Evolutionary conservation across 495 filamentous ascomycete species (phyloP).

Genomic region (Hypoxylon crocopeplum): DNA sequence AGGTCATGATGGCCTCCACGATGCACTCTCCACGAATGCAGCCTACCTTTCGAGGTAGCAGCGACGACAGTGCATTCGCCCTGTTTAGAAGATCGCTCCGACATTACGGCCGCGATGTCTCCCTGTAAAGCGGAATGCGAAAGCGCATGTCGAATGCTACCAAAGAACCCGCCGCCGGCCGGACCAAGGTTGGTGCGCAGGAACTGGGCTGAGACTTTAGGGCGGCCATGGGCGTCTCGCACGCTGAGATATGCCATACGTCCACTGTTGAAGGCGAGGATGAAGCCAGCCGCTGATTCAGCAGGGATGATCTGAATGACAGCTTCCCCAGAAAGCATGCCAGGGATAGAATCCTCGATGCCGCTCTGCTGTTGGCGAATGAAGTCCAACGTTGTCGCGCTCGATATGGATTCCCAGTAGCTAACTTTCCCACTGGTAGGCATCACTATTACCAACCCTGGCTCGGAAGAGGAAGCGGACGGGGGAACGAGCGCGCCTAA

Average conservation of each 20-base stretch:
- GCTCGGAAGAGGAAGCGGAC: slow-evolving; percentile 73
- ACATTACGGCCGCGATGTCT: slow-evolving; percentile 77
- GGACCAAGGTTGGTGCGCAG: slow-evolving; percentile 65
- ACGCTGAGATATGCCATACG: slow-evolving; percentile 84
- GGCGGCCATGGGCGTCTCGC: slow-evolving; percentile 83
- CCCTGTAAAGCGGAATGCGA: slow-evolving; percentile 69
- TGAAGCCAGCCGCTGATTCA: slow-evolving; percentile 81
- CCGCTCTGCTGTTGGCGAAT: slow-evolving; percentile 78
- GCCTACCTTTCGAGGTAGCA: slow-evolving; percentile 71
- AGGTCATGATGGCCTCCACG: slow-evolving; percentile 74
- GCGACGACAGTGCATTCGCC: slow-evolving; percentile 87
- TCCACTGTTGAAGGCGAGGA: slow-evolving; percentile 82
- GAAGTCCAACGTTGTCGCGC: slow-evolving; percentile 75
- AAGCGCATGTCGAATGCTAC: slow-evolving; percentile 75
- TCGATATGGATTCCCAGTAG: slow-evolving; percentile 94
- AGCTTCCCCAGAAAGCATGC: slow-evolving; percentile 78
- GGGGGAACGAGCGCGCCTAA: slow-evolving; percentile 80
- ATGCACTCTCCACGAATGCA: slow-evolving; percentile 87
- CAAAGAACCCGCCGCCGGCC: slow-evolving; percentile 69
- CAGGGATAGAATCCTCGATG: slow-evolving; percentile 73
- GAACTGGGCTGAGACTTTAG: slow-evolving; percentile 75
- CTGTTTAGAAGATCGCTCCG: slow-evolving; percentile 69
- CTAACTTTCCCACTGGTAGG: slow-evolving; percentile 82
- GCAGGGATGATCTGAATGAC: slow-evolving; percentile 78
- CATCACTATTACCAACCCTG: slow-evolving; percentile 84